These are phyloP conservation scores for Obelidium mucronatum DNA, from an alignment of 192 early-diverging fungal genomes.

Conservation along the genomic window DNA sequence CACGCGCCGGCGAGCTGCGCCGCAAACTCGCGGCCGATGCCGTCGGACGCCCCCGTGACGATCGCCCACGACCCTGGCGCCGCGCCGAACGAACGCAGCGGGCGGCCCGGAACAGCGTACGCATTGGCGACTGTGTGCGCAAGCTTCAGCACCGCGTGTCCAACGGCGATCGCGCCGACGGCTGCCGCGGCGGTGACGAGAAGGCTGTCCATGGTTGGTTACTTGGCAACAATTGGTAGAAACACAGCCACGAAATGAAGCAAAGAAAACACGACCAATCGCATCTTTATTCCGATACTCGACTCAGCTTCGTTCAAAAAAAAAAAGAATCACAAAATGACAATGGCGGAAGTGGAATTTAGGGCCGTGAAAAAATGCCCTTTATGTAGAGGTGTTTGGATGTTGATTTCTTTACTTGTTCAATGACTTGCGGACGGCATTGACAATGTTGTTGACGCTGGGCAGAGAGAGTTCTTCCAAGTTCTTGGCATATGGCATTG, in stretches of 20 bases:
- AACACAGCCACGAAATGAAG: not conserved
- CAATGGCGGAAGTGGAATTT: no score
- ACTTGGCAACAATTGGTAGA: no score
- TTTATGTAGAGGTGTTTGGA: not conserved
- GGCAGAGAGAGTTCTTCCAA: slow-evolving; percentile 91
- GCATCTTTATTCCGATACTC: not conserved
- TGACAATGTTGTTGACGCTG: slow-evolving; percentile 80
- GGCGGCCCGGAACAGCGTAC: slow-evolving; percentile 18
- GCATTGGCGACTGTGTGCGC: slow-evolving; percentile 21
- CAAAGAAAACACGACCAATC: not conserved
- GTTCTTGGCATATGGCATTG: slow-evolving; percentile 96
- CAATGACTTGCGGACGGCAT: slow-evolving; percentile 76
- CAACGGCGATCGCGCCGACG: not conserved
- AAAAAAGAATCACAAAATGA: no score
- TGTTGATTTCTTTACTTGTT: slow-evolving; percentile 48
- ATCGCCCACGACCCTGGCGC: slow-evolving; percentile 74
- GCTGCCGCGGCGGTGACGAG: not conserved
- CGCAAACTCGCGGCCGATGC: slow-evolving; percentile 96
- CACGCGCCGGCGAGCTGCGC: slow-evolving; percentile 82
- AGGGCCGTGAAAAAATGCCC: not conserved
- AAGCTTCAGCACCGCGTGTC: not conserved
- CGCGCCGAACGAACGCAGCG: slow-evolving; percentile 62
- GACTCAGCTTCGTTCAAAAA: no score
- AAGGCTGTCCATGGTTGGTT: not conserved
- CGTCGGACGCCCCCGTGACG: slow-evolving; percentile 96